These are phyloP conservation scores for Picochlorum costavermella DNA, from an alignment of 139 green algal species.

Conservation along the genomic window DNA sequence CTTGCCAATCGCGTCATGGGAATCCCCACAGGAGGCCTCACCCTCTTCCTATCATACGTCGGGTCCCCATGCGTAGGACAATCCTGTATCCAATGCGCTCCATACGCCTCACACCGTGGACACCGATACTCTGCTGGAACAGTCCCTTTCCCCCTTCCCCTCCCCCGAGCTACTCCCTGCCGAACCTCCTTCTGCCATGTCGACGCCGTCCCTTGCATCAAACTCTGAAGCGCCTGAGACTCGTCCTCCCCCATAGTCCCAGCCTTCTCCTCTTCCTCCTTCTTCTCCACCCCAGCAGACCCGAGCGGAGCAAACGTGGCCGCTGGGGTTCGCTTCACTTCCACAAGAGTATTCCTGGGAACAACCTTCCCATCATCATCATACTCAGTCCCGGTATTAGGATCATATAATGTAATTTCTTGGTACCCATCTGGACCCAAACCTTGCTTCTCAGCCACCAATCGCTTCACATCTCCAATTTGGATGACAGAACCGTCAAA, in stretches of 20 bases:
- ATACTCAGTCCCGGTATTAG: constrained; percentile 42
- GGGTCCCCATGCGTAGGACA: constrained; percentile 68
- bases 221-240: constrained; percentile 15
- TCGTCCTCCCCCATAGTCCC: constrained; percentile 25
- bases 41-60: constrained; percentile 36
- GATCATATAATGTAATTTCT: constrained; percentile 58
- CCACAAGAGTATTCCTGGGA: constrained; percentile 48
- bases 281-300: constrained; percentile 2
- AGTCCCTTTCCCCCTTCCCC: constrained; percentile 11
- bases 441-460: constrained; percentile 68
- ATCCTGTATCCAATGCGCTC: constrained; percentile 48
- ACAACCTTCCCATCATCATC: constrained; percentile 53
- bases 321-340: constrained; percentile 52
- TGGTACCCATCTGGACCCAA: constrained; percentile 44
- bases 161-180: constrained; percentile 22
- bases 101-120: constrained; percentile 28
- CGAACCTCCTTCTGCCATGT: constrained; percentile 30
- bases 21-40: constrained; percentile 54
- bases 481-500: constrained; percentile 71
- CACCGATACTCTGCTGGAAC: constrained; percentile 26
- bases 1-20: constrained; percentile 42
- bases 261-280: neutral
- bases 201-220: constrained; percentile 19
- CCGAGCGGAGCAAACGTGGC: constrained; percentile 21
- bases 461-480: constrained; percentile 63